phyloP scores from a whole-genome alignment of 306 rosid genomes.

The Alnus rubra region DNA sequence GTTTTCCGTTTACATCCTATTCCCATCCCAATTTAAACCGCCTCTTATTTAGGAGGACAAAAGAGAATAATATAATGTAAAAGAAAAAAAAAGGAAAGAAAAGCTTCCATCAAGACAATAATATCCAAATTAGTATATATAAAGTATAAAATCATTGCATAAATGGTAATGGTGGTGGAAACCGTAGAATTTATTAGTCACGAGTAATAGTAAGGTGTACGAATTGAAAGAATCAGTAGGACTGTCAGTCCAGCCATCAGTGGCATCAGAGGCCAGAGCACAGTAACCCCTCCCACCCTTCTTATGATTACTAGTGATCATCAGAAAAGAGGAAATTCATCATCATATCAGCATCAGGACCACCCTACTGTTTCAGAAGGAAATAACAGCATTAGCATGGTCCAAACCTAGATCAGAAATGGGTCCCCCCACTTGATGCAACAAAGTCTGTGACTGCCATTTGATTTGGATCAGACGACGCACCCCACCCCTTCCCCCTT shows the following conservation, averaged over 20 bases:
- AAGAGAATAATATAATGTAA: too few species aligned
- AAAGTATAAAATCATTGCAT: too few species aligned
- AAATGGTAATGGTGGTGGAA: background rate
- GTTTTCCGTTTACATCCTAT: too few species aligned
- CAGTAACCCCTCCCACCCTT: slow-evolving; percentile 9
- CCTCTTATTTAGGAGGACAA: too few species aligned
- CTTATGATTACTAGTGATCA: slow-evolving; percentile 29
- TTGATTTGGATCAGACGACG: slow-evolving; percentile 10
- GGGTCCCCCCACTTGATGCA: slow-evolving; percentile 30
- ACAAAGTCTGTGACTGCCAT: slow-evolving; percentile 8
- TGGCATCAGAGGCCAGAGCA: background rate
- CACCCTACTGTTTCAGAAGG: slow-evolving; percentile 30
- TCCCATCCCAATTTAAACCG: too few species aligned
- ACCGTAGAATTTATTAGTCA: slow-evolving; percentile 19
- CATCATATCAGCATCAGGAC: slow-evolving; percentile 28
- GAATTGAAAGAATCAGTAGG: slow-evolving; percentile 7
- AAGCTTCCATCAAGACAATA: too few species aligned
- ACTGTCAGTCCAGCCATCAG: slow-evolving; percentile 24
- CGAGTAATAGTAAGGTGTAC: slow-evolving; percentile 20
- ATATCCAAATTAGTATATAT: too few species aligned
- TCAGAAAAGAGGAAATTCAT: background rate
- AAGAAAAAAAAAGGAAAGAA: too few species aligned
- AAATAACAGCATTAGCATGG: slow-evolving; percentile 27
- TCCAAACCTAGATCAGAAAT: slow-evolving; percentile 20
- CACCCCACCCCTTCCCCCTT: background rate